These are phyloP conservation scores for Curvularia hawaiiensis DNA, from an alignment of 2,329 filamentous ascomycete genomes.

Conservation along the genomic window DNA sequence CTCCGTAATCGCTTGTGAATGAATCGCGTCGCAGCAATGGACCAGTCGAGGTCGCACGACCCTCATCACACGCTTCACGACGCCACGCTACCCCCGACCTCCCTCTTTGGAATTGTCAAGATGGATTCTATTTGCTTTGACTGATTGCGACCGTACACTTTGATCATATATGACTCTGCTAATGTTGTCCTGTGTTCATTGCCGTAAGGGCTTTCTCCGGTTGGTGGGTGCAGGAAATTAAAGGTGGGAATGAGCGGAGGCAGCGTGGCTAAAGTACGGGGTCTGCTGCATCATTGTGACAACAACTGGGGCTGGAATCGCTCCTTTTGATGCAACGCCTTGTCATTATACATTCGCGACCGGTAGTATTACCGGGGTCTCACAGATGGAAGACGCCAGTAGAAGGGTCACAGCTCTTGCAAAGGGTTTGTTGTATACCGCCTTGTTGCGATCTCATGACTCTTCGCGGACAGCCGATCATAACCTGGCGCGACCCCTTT, in stretches of 20 bases:
- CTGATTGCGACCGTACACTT: conserved; percentile 15
- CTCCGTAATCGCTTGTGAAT: conserved; percentile 5
- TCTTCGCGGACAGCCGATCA: conserved; percentile 8
- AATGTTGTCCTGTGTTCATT: conserved; percentile 29
- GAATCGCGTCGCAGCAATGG: conserved; percentile 5
- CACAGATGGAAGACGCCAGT: not conserved
- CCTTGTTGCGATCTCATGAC: not conserved
- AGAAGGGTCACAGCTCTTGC: conserved; percentile 4
- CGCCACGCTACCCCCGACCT: conserved; percentile 10
- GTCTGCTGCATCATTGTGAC: conserved; percentile 21
- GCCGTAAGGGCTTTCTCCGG: conserved; percentile 22
- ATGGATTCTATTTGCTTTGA: conserved; percentile 12
- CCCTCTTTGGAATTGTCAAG: conserved; percentile 18
- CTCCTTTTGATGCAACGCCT: conserved; percentile 26
- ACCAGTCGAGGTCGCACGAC: conserved; percentile 16
- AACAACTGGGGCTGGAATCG: conserved; percentile 18
- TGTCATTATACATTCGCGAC: conserved; percentile 16
- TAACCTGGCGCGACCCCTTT: conserved; percentile 31
- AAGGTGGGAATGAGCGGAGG: conserved; percentile 27
- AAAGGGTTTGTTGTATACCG: conserved; percentile 8
- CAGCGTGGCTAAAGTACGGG: conserved; percentile 25
- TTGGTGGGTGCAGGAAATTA: conserved; percentile 38
- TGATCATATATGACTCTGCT: conserved; percentile 30
- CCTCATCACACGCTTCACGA: conserved; percentile 11
- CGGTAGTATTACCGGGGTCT: conserved; percentile 4